Evolutionary conservation across 1,139 yeast species (phyloP).

Genomic region (Blastobotrys raffinosifermentans): DNA sequence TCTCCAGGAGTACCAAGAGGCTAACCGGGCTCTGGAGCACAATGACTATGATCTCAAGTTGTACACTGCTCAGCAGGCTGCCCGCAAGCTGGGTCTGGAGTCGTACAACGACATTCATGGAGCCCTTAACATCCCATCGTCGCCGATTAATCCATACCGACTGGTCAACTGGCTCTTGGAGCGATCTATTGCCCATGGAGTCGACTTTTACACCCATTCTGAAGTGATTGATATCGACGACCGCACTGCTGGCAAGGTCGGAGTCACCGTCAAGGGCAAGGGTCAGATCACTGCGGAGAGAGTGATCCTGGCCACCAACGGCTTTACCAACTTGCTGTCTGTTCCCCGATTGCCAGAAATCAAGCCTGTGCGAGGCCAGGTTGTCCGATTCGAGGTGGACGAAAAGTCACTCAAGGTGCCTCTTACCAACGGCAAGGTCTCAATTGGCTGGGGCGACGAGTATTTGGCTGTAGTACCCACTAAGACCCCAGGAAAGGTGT

Average conservation of each 20-base stretch:
- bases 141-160: conserved; percentile 41
- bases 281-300: conserved; percentile 32
- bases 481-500: conserved; percentile 5
- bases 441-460: conserved; percentile 11
- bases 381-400: conserved; percentile 14
- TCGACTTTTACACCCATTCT: conserved; percentile 40
- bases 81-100: conserved; percentile 17
- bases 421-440: conserved; percentile 1
- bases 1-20: conserved; percentile 17
- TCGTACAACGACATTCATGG: conserved; percentile 25
- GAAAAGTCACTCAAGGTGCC: conserved; percentile 4
- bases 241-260: conserved; percentile 18
- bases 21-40: conserved; percentile 13
- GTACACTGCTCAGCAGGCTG: conserved; percentile 12
- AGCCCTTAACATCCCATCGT: conserved; percentile 37
- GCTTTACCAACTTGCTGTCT: conserved; percentile 34
- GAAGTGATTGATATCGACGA: conserved; percentile 28
- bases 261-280: conserved; percentile 26
- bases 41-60: conserved; percentile 12
- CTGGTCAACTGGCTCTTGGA: conserved; percentile 33
- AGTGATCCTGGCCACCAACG: conserved; percentile 40
- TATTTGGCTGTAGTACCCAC: conserved; percentile 11
- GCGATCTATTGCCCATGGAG: conserved; percentile 29
- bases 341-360: conserved; percentile 8
- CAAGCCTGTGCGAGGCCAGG: conserved; percentile 27